Base-by-base conservation (phyloP, 148 eudicot species). In the Fagopyrum homotropicum region DNA sequence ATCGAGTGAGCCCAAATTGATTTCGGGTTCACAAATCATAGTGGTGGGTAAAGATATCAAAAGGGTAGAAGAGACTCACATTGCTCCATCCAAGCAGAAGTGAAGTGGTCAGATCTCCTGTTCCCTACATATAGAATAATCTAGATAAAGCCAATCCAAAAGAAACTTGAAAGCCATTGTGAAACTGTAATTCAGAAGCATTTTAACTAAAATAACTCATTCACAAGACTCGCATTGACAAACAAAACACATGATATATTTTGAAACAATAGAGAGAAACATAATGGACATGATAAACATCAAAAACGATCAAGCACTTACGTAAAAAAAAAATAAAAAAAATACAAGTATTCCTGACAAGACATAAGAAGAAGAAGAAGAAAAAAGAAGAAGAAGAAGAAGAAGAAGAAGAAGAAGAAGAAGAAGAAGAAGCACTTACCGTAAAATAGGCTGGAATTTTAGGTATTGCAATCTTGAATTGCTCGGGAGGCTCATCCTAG, bases 81-180 rank as follows among this genome's bases (percentile, higher is more conserved):
- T 93, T 93, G 86, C 95, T 93, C 98, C 98, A 93, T 72, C 98
- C 98, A 57, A 93, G 97, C 78, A 93, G 83, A 57, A 93, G 83
- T 15, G 98, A 97, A 70, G 98, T 91, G 74, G 73, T 89, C 15
- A 93, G 83, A 79, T 93, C 98, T 82, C 98, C 98, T 7, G 98
- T 93, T 78, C 98, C 98, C 98, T 93, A 81, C 82, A 83, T 40
- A 45, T 66, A 66, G 0, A 0, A 29, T 49, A 49, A 49, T 49
- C 12, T 49, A 49, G 11, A 49, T 49, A 49, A 49, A 10, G 52
- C 52, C 52, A 49, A 49, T 49, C 52, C 52, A 49, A 49, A 49
- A 35, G 40, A 35, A 0, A 35, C 40, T 35, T 35, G 40, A 35
- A 1, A 35, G 40, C 52, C 15, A 49, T 49, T 49, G 9, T 49